These are phyloP conservation scores for Populus ilicifolia DNA, from an alignment of 345 rosid species.

Conservation along the genomic window DNA sequence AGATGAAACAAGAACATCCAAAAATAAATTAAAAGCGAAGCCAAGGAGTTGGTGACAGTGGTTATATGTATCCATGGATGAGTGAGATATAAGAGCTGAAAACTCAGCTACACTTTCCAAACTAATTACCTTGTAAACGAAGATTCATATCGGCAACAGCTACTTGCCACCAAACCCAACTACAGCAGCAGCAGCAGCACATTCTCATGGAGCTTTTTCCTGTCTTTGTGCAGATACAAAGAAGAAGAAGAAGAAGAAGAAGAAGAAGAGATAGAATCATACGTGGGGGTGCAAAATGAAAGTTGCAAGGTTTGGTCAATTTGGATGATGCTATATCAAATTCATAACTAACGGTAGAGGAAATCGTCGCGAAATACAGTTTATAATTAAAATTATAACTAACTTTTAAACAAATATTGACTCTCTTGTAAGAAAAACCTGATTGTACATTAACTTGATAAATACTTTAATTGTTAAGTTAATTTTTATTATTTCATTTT, in stretches of 20 bases:
- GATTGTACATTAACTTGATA: no score
- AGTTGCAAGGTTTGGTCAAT: background rate
- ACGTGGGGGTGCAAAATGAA: background rate
- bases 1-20: conserved; percentile 18
- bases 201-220: background rate
- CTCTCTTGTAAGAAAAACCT: no score
- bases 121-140: conserved; percentile 37
- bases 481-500: no score
- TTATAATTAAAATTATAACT: no score
- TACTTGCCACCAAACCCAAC: conserved; percentile 52
- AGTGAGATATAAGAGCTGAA: conserved; percentile 59
- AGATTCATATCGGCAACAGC: conserved; percentile 37
- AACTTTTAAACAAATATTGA: no score
- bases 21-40: conserved; percentile 47
- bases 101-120: conserved; percentile 25
- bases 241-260: background rate
- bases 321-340: background rate
- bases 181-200: background rate
- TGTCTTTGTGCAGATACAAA: background rate
- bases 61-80: conserved; percentile 17
- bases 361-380: background rate
- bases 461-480: no score
- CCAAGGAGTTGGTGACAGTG: conserved; percentile 45
- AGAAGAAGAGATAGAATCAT: background rate
- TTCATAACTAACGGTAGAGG: background rate